These are phyloP conservation scores for Tympanopsis confertula DNA, from an alignment of 2,329 filamentous ascomycete genomes.

Conservation along the genomic window DNA sequence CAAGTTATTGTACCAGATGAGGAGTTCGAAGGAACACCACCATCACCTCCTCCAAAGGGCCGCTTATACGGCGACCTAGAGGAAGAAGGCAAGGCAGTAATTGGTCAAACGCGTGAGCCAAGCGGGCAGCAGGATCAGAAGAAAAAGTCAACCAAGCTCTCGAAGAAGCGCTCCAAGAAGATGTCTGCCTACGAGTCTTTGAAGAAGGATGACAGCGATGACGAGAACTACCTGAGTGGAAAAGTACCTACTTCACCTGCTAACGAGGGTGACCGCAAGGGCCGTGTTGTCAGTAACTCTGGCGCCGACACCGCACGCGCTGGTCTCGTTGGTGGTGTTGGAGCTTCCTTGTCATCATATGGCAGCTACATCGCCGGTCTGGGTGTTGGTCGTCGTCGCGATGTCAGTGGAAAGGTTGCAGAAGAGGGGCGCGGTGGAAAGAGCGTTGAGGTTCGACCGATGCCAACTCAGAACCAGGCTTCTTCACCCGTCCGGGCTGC, in stretches of 20 bases:
- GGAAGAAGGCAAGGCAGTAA: conserved; percentile 9
- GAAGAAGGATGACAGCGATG: neutral
- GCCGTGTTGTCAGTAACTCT: conserved; percentile 27
- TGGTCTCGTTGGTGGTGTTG: conserved; percentile 8
- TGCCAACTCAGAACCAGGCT: conserved; percentile 5
- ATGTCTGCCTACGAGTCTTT: neutral
- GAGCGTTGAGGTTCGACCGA: conserved; percentile 5
- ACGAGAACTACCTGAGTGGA: conserved; percentile 8
- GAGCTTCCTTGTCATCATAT: conserved; percentile 19
- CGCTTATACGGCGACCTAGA: conserved; percentile 25
- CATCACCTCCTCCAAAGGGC: conserved; percentile 12
- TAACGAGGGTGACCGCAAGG: conserved; percentile 22
- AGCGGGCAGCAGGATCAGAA: neutral
- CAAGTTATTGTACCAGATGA: no score
- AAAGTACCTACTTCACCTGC: conserved; percentile 3
- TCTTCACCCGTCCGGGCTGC: conserved; percentile 18
- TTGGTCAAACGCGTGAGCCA: conserved; percentile 4
- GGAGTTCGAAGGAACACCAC: neutral
- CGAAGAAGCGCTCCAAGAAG: neutral
- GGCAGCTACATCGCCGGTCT: conserved; percentile 26
- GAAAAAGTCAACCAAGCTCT: neutral
- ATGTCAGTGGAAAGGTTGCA: conserved; percentile 31
- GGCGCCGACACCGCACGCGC: conserved; percentile 18
- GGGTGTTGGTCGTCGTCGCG: conserved; percentile 28
- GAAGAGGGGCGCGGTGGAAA: conserved; percentile 26